These are phyloP conservation scores for Tulasnella sp. DNA, from an alignment of 768 basidiomycete genomes.

Conservation along the genomic window DNA sequence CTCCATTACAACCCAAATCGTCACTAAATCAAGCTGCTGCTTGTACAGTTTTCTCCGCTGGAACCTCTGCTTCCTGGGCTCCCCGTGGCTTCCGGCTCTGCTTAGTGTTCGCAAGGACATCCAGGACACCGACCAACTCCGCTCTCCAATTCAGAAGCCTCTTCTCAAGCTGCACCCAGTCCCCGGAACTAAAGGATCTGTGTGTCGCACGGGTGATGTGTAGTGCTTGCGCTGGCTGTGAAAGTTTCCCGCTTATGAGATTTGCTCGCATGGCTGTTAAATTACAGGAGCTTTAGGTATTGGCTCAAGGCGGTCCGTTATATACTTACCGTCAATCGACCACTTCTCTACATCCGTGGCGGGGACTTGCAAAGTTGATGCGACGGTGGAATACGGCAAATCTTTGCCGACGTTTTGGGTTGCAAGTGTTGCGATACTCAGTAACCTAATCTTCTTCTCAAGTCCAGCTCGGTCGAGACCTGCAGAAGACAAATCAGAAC, in stretches of 20 bases:
- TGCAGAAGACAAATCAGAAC: slow-evolving; percentile 20
- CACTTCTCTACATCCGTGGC: slow-evolving; percentile 64
- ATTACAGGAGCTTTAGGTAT: neutral
- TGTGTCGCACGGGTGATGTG: slow-evolving; percentile 63
- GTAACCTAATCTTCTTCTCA: slow-evolving; percentile 67
- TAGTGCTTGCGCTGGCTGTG: slow-evolving; percentile 63
- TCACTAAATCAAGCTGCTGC: neutral
- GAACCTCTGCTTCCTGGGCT: neutral
- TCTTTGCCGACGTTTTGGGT: slow-evolving; percentile 64
- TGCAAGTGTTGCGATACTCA: slow-evolving; percentile 66
- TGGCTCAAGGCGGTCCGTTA: neutral
- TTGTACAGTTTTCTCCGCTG: neutral
- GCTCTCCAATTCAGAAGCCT: slow-evolving; percentile 68
- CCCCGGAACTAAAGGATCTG: slow-evolving; percentile 60
- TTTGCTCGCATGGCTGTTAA: slow-evolving; percentile 64
- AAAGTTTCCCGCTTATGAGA: slow-evolving; percentile 70
- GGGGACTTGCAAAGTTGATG: slow-evolving; percentile 53
- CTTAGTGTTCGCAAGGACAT: slow-evolving; percentile 36
- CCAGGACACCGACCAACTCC: slow-evolving; percentile 54
- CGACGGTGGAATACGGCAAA: slow-evolving; percentile 59
- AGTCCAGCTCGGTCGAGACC: slow-evolving; percentile 48
- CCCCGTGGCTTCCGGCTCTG: neutral
- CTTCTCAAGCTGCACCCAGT: slow-evolving; percentile 72
- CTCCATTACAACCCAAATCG: neutral
- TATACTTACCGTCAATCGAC: slow-evolving; percentile 63